These are phyloP conservation scores for Stephania japonica DNA, from an alignment of 164 flowering plant genomes.

Conservation along the genomic window DNA sequence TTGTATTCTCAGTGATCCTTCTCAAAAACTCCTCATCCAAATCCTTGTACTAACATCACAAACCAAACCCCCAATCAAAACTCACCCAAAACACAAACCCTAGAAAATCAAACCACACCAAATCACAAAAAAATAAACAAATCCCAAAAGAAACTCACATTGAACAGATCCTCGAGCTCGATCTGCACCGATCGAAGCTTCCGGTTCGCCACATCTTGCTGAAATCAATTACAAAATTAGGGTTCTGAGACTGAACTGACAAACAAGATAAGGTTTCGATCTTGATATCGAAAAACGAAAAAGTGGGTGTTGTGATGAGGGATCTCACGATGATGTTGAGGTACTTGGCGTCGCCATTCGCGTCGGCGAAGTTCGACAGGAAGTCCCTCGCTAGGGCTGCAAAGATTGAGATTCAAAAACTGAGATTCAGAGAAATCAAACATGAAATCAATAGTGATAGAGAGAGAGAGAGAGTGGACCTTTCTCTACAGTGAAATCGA, in stretches of 20 bases:
- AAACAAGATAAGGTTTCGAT: neutral
- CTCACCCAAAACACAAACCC: neutral
- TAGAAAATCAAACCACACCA: neutral
- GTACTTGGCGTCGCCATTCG: slow-evolving; percentile 78
- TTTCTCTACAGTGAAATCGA: slow-evolving; percentile 45
- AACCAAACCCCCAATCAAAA: neutral
- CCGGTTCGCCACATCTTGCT: slow-evolving; percentile 94
- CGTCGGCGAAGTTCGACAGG: slow-evolving; percentile 65
- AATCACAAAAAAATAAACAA: neutral
- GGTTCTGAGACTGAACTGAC: neutral
- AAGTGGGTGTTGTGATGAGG: neutral
- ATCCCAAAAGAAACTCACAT: slow-evolving; percentile 30
- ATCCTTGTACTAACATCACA: slow-evolving; percentile 60
- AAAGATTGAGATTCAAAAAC: slow-evolving; percentile 8
- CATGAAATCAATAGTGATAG: slow-evolving; percentile 1
- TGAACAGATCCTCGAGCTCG: slow-evolving; percentile 70
- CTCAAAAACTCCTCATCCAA: slow-evolving; percentile 74
- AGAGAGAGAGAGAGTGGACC: slow-evolving; percentile 29
- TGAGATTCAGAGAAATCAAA: slow-evolving; percentile 1
- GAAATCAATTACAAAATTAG: slow-evolving; percentile 15
- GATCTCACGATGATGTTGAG: slow-evolving; percentile 66
- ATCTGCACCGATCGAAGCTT: slow-evolving; percentile 60
- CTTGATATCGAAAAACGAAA: neutral
- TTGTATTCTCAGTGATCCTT: slow-evolving; percentile 72
- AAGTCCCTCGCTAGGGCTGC: slow-evolving; percentile 76